Evolutionary conservation across 306 rosid genomes (phyloP).

Genomic region (Ammopiptanthus mongolicus): DNA sequence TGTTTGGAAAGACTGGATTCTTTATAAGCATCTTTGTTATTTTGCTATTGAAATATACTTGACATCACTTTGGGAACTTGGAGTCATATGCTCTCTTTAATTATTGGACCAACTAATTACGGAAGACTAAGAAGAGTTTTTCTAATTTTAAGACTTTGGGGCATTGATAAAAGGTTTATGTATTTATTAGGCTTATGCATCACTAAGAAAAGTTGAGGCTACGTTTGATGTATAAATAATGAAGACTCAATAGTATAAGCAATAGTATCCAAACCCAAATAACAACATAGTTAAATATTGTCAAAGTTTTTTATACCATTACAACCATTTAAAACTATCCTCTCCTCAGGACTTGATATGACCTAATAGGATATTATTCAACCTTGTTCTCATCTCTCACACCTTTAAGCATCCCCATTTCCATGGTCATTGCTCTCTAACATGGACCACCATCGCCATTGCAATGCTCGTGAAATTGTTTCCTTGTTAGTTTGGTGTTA

Average conservation of each 20-base stretch:
- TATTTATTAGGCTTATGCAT: neutral
- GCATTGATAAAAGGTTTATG: constrained; percentile 1
- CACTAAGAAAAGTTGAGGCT: constrained; percentile 10
- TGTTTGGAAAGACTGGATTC: constrained; percentile 10
- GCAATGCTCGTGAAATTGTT: neutral
- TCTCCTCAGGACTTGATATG: neutral
- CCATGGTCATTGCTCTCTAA: neutral
- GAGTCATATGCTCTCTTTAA: neutral
- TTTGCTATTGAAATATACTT: constrained; percentile 6
- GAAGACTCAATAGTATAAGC: neutral
- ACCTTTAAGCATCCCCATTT: neutral
- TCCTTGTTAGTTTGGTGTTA: neutral
- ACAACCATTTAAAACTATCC: neutral
- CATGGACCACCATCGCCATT: neutral
- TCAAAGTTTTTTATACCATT: neutral
- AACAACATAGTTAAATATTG: neutral
- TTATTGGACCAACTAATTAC: neutral
- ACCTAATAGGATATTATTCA: constrained; percentile 5
- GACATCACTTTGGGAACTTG: constrained; percentile 4
- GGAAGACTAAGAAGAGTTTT: neutral
- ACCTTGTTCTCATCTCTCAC: neutral
- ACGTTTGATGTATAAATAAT: neutral
- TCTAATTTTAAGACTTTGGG: constrained; percentile 3
- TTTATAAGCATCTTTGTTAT: neutral
- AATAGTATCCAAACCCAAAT: neutral